Percentiles rank a stretch among this genome's conserved stretches.
These are phyloP conservation scores for Cyanidium caldarium DNA, from an alignment of 23 red algal genomes.

Conservation along the genomic window DNA sequence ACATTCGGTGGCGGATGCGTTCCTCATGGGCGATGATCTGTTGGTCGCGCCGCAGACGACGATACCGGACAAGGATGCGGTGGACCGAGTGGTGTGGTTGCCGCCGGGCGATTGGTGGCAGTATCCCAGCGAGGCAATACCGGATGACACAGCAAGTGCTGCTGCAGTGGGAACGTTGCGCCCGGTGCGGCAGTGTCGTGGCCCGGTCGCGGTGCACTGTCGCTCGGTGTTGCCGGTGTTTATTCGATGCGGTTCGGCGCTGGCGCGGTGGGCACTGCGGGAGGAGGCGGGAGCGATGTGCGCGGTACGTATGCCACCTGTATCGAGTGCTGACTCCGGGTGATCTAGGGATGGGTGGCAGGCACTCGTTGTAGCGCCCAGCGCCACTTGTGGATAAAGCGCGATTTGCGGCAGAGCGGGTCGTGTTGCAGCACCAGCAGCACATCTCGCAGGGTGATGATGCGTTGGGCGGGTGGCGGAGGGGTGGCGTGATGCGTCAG, in stretches of 20 bases:
- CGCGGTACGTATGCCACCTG: too few species aligned
- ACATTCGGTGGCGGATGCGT: slow-evolving; percentile 45
- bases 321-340: too few species aligned
- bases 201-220: too few species aligned
- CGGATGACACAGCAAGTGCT: too few species aligned
- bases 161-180: too few species aligned
- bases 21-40: slow-evolving; percentile 55
- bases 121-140: slow-evolving; percentile 1
- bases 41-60: slow-evolving; percentile 47
- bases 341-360: too few species aligned
- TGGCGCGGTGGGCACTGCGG: too few species aligned
- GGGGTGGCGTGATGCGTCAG: too few species aligned
- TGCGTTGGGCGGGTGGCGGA: background rate
- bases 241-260: background rate
- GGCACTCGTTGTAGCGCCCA: background rate
- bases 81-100: slow-evolving; percentile 39
- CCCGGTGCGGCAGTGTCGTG: too few species aligned
- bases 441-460: background rate
- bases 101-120: slow-evolving; percentile 43
- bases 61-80: too few species aligned
- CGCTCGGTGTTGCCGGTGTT: background rate
- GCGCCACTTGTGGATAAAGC: background rate
- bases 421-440: background rate
- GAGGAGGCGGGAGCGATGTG: too few species aligned
- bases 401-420: background rate